Conservation (phyloP, 805 yeast species). For the Suhomyces sp. region DNA sequence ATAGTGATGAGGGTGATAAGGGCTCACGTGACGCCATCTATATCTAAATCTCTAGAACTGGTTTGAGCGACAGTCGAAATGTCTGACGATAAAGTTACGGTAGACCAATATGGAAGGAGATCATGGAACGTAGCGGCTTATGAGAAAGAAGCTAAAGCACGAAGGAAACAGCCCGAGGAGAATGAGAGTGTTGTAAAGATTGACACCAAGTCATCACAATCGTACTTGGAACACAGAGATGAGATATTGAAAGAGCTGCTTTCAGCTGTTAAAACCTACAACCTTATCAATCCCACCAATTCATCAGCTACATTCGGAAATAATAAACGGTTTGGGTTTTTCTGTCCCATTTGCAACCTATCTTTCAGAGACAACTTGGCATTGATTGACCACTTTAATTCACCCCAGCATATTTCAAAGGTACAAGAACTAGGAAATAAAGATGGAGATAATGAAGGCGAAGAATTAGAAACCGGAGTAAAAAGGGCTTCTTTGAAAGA, state of each 20-base stretch:
- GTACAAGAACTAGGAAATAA: conserved; percentile 17
- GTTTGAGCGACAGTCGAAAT: background rate
- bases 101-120: conserved; percentile 58
- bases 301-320: conserved; percentile 19
- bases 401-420: conserved; percentile 58
- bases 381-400: conserved; percentile 78
- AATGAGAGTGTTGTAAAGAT: conserved; percentile 3
- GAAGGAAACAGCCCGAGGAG: conserved; percentile 14
- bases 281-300: conserved; percentile 26
- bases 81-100: conserved; percentile 20
- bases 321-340: conserved; percentile 75
- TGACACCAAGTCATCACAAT: conserved; percentile 14
- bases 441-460: conserved; percentile 11
- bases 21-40: background rate
- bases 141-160: conserved; percentile 42
- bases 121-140: conserved; percentile 74
- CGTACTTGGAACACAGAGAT: conserved; percentile 29
- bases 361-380: conserved; percentile 82
- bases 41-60: background rate
- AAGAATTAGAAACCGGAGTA: conserved; percentile 32
- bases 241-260: conserved; percentile 30
- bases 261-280: conserved; percentile 32
- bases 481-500: conserved; percentile 34
- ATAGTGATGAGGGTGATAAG: background rate
- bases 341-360: conserved; percentile 75